Evolutionary conservation across 345 rosid genomes (phyloP), one percentile per base, ranked within the genome.

Genomic region (Lepidium didymum): DNA sequence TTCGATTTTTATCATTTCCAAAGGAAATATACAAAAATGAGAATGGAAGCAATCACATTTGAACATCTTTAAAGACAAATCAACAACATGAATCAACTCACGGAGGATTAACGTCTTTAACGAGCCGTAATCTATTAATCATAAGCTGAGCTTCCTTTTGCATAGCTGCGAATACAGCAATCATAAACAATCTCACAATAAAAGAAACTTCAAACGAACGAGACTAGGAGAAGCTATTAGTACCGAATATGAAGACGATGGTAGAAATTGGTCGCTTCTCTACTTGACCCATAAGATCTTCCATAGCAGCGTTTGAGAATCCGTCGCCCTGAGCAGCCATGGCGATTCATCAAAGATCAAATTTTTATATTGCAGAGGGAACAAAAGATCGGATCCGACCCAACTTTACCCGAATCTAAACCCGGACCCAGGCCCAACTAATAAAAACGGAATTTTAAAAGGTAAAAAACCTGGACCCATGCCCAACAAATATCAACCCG

Each of bases 91-190:
- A 21, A 43, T 49, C 44, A 54, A 76, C 82, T 78, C 49, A 92
- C 98, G 68, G 69, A 4, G 97, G 51, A 14, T 67, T 77, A 10
- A 49, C 63, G 56, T 85, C 90, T 75, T 87, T 81, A 27, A 69
- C 70, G 45, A 90, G 87, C 49, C 79, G 65, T 69, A 93, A 79
- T 78, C 67, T 86, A 46, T 84, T 72, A 40, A 93, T 95, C 72
- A 93, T 43, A 44, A 92, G 94, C 82, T 84, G 73, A 41, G 97
- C 98, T 78, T 93, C 97, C 55, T 89, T 77, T 73, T 85, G 94
- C 97, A 93, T 88, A 77, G 97, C 98, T 93, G 67, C 35, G 11
- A 43, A 16, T 14, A 46, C 42, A 55, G 14, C 34, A 8, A 44
- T 54, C 10, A 37, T 23, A 62, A 37, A 15, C 14, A 47, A 63